These are phyloP conservation scores for Boletus coccyginus DNA, from an alignment of 768 basidiomycete genomes.

Conservation along the genomic window DNA sequence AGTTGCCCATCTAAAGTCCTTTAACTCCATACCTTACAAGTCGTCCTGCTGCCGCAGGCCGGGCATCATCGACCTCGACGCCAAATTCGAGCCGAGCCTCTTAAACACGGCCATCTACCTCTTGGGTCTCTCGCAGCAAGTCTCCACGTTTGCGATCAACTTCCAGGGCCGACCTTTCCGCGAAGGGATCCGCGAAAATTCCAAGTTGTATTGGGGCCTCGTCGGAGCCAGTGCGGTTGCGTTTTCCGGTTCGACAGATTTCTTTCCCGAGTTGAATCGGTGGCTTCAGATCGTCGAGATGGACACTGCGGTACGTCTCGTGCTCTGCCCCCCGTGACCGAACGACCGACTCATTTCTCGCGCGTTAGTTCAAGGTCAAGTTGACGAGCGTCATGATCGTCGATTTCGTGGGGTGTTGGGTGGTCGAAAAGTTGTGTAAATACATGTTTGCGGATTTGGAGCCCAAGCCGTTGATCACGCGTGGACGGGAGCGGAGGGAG, in stretches of 20 bases:
- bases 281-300: conserved; percentile 98
- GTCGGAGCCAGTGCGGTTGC: conserved; percentile 88
- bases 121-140: conserved; percentile 93
- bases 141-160: conserved; percentile 98
- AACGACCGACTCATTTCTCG: too few relatives aligned
- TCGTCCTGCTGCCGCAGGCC: conserved; percentile 36
- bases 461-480: conserved; percentile 80
- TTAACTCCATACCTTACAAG: neutral
- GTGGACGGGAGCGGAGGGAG: conserved; percentile 80
- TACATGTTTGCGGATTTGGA: conserved; percentile 83
- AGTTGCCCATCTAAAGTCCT: conserved; percentile 27
- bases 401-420: conserved; percentile 88
- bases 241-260: conserved; percentile 90
- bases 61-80: conserved; percentile 87
- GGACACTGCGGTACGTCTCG: conserved; percentile 59
- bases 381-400: conserved; percentile 79
- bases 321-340: neutral
- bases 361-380: conserved; percentile 72
- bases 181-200: conserved; percentile 95
- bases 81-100: conserved; percentile 92
- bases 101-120: conserved; percentile 98
- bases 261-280: conserved; percentile 91
- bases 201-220: conserved; percentile 90
- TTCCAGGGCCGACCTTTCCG: conserved; percentile 99
- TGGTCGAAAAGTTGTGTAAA: conserved; percentile 82